Conservation (phyloP, 2,329 filamentous ascomycete species). For the Colletotrichum magnum region DNA sequence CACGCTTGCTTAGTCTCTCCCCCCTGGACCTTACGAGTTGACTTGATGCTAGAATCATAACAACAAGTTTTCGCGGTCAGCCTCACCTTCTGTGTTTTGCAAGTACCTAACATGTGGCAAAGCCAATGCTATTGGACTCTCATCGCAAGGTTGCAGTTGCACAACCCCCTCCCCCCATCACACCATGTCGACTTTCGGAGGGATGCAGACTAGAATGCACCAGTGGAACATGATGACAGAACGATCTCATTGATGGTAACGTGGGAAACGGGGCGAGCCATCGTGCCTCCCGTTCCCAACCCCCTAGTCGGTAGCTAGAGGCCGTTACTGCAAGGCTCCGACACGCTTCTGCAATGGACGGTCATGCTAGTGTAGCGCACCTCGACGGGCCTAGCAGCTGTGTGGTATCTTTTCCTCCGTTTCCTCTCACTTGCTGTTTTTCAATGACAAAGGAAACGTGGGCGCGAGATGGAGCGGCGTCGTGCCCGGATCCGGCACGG, state of each 20-base stretch:
- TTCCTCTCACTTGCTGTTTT: not conserved
- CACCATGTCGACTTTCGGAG: not conserved
- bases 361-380: not conserved
- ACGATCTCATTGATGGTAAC: not conserved
- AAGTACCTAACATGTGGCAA: not conserved
- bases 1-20: not conserved
- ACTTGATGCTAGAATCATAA: not conserved
- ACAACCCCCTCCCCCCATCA: not conserved
- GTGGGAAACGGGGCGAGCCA: not conserved
- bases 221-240: not conserved
- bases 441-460: not conserved
- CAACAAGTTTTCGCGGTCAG: not conserved
- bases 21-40: not conserved
- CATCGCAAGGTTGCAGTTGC: too few relatives aligned
- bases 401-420: not conserved
- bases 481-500: conserved; percentile 23
- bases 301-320: not conserved
- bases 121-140: too few relatives aligned
- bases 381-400: not conserved
- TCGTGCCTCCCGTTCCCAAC: not conserved
- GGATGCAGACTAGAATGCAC: not conserved
- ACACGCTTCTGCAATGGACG: conserved; percentile 1
- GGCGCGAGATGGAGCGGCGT: conserved; percentile 23
- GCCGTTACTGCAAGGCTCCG: not conserved
- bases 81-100: not conserved